phyloP scores from a whole-genome alignment of 805 yeast genomes.

The Candida coleopterorum region DNA sequence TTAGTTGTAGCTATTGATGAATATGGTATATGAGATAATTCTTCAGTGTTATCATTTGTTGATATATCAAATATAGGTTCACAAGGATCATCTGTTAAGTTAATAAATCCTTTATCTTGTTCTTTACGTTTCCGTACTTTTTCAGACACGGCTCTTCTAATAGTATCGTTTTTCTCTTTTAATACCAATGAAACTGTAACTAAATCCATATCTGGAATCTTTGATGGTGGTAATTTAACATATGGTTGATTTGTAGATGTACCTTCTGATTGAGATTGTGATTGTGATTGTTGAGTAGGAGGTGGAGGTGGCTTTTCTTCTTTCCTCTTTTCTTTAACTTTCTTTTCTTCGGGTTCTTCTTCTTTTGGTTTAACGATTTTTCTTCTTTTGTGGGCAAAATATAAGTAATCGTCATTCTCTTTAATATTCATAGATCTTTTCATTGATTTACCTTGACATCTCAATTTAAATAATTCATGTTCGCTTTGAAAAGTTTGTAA shows the following conservation, averaged over 20 bases:
- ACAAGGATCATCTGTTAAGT: slow-evolving; percentile 80
- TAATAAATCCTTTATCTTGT: slow-evolving; percentile 74
- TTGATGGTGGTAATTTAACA: slow-evolving; percentile 82
- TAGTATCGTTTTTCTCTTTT: slow-evolving; percentile 69
- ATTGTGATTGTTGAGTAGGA: slow-evolving; percentile 11
- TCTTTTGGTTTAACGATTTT: slow-evolving; percentile 33
- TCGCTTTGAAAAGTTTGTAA: slow-evolving; percentile 61
- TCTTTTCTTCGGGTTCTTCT: slow-evolving; percentile 33
- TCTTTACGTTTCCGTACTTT: slow-evolving; percentile 67
- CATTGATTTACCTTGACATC: slow-evolving; percentile 65
- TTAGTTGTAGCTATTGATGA: slow-evolving; percentile 70
- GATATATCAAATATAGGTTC: slow-evolving; percentile 75
- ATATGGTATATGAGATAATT: slow-evolving; percentile 66
- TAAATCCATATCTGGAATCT: slow-evolving; percentile 88
- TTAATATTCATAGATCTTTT: slow-evolving; percentile 72
- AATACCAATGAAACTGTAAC: slow-evolving; percentile 75
- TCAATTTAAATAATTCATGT: slow-evolving; percentile 60
- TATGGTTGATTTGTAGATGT: slow-evolving; percentile 59
- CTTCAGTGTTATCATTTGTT: slow-evolving; percentile 40
- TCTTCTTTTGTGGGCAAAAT: slow-evolving; percentile 73
- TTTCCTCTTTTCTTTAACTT: slow-evolving; percentile 11
- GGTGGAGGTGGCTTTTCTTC: slow-evolving; percentile 12
- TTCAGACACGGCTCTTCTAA: slow-evolving; percentile 80
- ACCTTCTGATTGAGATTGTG: slow-evolving; percentile 13
- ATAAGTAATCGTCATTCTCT: slow-evolving; percentile 74